A percentile compares a stretch with the other conserved stretches of the same genome.
phyloP scores from a whole-genome alignment of 331 rosid species.

The Dryas integrifolia region DNA sequence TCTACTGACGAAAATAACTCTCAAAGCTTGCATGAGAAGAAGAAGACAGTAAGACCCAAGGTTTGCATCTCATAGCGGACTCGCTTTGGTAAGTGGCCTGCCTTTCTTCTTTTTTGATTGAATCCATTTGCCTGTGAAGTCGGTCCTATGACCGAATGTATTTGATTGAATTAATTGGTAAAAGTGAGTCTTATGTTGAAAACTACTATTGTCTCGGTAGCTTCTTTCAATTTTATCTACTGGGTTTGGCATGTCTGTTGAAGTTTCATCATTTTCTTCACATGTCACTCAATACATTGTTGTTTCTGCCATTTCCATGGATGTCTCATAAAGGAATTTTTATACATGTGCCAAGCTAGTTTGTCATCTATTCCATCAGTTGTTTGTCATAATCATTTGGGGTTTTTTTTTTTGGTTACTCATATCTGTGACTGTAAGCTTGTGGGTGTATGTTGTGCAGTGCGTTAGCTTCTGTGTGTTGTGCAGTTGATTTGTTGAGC shows the following conservation, averaged over 20 bases:
- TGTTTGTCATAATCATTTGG: neutral
- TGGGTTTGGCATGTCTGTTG: neutral
- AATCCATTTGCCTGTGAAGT: neutral
- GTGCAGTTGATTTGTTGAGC: conserved; percentile 6
- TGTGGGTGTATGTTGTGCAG: no score
- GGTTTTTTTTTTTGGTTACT: neutral
- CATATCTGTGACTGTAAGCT: neutral
- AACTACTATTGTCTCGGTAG: neutral
- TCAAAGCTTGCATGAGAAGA: neutral
- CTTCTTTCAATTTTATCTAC: neutral
- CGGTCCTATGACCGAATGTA: neutral
- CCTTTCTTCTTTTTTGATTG: neutral
- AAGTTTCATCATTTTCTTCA: neutral
- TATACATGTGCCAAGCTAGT: neutral
- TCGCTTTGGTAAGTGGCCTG: no score
- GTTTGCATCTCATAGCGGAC: neutral
- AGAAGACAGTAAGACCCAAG: neutral
- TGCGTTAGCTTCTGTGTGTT: neutral
- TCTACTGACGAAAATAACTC: no score
- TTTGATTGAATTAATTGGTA: neutral
- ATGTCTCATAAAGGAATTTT: neutral
- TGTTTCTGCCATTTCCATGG: neutral
- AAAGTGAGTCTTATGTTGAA: neutral
- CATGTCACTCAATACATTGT: no score
- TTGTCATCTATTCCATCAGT: neutral